Base-by-base conservation (phyloP, 2,329 filamentous ascomycete species). In the Cytospora mali region DNA sequence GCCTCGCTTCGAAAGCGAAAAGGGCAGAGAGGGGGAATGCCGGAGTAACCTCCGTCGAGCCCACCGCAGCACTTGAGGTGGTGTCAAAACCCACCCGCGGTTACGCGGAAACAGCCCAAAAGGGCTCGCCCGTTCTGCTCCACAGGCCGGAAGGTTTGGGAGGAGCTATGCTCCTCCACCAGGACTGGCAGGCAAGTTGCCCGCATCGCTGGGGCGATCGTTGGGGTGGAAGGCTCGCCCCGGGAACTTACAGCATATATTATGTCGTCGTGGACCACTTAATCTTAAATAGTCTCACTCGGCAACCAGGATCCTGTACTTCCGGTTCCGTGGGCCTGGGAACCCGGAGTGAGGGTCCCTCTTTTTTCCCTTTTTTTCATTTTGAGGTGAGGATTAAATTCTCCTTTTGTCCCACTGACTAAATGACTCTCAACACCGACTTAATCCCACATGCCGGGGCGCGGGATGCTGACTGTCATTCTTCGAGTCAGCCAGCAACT, bases 51-150 rank as follows among this genome's bases (percentile, higher is more conserved):
- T 60, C 57, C 33, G 53, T 52, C 50, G 21, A 60, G 50, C 50
- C 58, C 39, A 54, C 51, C 33, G 23, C 35, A 31, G 27, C n/a
- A 21, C 6, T n/a, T n/a, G 10, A 13, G 18, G 50, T 60, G 58
- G 58, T 60, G 58, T 54, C 50, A 33, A 60, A 60, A 54, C 58
- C 58, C 58, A 60, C 58, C 27, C 23, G 33, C 50, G 50, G 50
- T 51, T 31, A 39, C n/a, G 58, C 50, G n/a, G 35, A 29, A 11
- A 21, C n/a, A 23, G 11, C n/a, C 31, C 23, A 48, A 31, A 46
- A 60, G 54, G 58, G 35, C 52, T 60, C 50, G 50, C 35, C 50
- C 46, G 35, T 31, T 28, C 27, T 54, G 28, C 58, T 49, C 58
- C 58, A 60, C 58, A 60, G 52, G 29, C 57, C 57, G 49, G 49